Evolutionary conservation across 805 yeast genomes (phyloP).

Genomic region (Myxozyma udenii): DNA sequence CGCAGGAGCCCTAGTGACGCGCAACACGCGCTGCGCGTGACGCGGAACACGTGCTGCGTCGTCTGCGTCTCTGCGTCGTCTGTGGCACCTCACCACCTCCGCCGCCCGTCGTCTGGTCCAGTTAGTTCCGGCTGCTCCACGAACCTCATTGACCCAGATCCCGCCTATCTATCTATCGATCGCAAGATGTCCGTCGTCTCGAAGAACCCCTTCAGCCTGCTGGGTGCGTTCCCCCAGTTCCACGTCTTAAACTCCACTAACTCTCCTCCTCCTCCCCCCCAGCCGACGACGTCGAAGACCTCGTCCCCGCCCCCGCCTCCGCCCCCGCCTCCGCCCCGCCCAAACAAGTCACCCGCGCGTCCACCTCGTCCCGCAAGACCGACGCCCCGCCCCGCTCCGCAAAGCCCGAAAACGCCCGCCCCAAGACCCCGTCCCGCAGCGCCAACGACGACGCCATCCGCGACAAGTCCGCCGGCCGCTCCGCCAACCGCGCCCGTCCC

Average conservation of each 20-base stretch:
- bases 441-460: conserved; percentile 82
- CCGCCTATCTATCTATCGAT: too few species aligned
- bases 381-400: conserved; percentile 80
- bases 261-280: neutral
- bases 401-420: conserved; percentile 52
- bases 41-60: too few species aligned
- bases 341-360: conserved; percentile 58
- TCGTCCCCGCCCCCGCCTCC: conserved; percentile 51
- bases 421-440: conserved; percentile 58
- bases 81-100: too few species aligned
- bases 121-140: too few species aligned
- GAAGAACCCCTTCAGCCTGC: conserved; percentile 27
- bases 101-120: too few species aligned
- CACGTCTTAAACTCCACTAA: neutral
- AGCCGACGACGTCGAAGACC: conserved; percentile 83
- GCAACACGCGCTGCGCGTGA: too few species aligned
- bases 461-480: conserved; percentile 62
- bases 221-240: conserved; percentile 13
- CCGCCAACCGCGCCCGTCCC: conserved; percentile 39
- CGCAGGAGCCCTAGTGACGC: too few species aligned
- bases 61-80: too few species aligned
- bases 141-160: too few species aligned
- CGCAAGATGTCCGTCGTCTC: conserved; percentile 28
- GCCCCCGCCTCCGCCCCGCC: conserved; percentile 30
- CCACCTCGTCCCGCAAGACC: conserved; percentile 75